Evolutionary conservation across 2,329 filamentous ascomycete species (phyloP), one percentile per base, ranked within the genome.

Genomic region (Colletotrichum destructivum): DNA sequence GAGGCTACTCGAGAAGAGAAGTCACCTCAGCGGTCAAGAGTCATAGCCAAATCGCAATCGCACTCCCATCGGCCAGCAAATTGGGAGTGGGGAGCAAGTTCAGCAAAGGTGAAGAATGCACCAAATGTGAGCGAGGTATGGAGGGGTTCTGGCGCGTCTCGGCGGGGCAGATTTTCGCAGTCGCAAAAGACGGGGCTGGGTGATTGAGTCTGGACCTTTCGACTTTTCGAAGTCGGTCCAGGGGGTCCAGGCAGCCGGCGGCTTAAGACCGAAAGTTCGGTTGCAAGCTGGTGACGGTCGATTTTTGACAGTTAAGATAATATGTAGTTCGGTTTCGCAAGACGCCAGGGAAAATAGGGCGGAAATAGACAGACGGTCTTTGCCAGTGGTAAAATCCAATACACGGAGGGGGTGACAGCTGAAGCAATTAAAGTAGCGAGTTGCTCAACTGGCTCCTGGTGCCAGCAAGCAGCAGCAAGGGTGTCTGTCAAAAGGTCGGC

Each of bases 151-250:
- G 69, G 69, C 65, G 59, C 65, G 59, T 61, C 59, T 69, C 69
- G 69, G 69, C 66, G 69, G 69, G 69, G 69, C 69, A 61, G 65
- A 59, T 72, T 69, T 69, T 72, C 59, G 69, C 69, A 71, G 56
- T 71, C 67, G 67, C 67, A 71, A 71, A 66, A 62, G 71, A 71
- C 49, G 67, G 70, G 66, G 62, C 51, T 73, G 71, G 67, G 56
- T 51, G 56, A 51, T 62, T 52, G 47, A 62, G 46, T 49, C 62
- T 62, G 56, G 49, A 71, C 44, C 56, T 62, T 31, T 72, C 46
- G 54, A 62, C 49, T 49, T 31, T 46, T 60, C 54, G 60, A 65
- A 55, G 46, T 60, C 23, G 55, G 44, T 51, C 16, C 21, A 23
- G 38, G 49, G 35, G n/a, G 40, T 44, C 26, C 31, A 35, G 9